Conservation (phyloP, 164 flowering plant genomes). For the Euptelea pleiosperma region DNA sequence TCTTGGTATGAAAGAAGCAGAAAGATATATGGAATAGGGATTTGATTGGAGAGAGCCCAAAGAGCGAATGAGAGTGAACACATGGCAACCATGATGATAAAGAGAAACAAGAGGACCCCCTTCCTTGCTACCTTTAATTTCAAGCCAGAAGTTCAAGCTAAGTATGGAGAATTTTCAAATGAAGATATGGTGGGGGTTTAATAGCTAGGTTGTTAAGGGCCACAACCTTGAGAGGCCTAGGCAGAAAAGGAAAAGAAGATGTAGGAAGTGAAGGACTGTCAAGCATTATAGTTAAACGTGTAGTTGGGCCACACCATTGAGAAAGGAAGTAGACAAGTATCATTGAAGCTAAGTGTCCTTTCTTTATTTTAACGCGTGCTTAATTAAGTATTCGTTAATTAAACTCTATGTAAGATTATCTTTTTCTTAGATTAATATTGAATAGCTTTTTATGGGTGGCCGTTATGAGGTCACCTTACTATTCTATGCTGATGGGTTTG, state of each 20-base stretch:
- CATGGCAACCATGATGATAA: slow-evolving; percentile 44
- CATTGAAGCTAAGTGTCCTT: slow-evolving; percentile 27
- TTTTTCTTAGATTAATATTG: no score
- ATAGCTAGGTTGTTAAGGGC: slow-evolving; percentile 20
- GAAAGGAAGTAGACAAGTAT: slow-evolving; percentile 29
- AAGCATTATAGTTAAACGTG: slow-evolving; percentile 37
- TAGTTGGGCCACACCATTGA: slow-evolving; percentile 30
- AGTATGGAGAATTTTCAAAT: slow-evolving; percentile 4
- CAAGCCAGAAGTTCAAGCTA: slow-evolving; percentile 40
- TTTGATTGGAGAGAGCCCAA: slow-evolving; percentile 14
- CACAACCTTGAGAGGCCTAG: slow-evolving; percentile 20
- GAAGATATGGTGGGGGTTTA: slow-evolving; percentile 4
- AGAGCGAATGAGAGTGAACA: slow-evolving; percentile 25
- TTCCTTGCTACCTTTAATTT: slow-evolving; percentile 31
- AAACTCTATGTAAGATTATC: slow-evolving; percentile 2
- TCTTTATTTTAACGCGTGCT: slow-evolving; percentile 15
- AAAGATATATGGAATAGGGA: slow-evolving; percentile 15
- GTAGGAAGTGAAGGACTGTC: slow-evolving; percentile 7
- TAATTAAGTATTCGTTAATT: slow-evolving; percentile 13
- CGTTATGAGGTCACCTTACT: slow-evolving; percentile 9
- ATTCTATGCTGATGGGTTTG: slow-evolving; percentile 5
- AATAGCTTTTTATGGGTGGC: neutral
- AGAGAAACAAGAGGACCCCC: slow-evolving; percentile 22
- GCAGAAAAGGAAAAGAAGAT: slow-evolving; percentile 8
- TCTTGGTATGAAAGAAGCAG: slow-evolving; percentile 3